Conservation (phyloP, 257 asterid species). For the Marsdenia floribunda region DNA sequence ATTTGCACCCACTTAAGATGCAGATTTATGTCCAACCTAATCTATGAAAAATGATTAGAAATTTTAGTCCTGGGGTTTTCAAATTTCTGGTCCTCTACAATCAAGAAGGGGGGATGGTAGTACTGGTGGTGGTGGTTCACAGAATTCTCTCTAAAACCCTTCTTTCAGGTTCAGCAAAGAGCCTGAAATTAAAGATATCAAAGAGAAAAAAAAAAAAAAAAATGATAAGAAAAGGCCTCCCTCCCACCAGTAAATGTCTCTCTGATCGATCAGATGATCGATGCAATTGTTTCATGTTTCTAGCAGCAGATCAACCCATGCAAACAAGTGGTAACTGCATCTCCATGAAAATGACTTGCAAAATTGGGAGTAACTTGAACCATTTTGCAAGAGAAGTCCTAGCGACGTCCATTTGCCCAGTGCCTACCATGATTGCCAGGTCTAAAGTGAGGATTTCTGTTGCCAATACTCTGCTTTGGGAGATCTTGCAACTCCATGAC, state of each 20-base stretch:
- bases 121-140: background rate
- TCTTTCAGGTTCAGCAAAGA: slow-evolving; percentile 9
- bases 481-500: slow-evolving; percentile 80
- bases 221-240: background rate
- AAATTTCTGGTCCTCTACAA: slow-evolving; percentile 13
- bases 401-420: slow-evolving; percentile 52
- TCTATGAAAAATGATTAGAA: slow-evolving; percentile 11
- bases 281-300: slow-evolving; percentile 7
- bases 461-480: slow-evolving; percentile 56
- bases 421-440: slow-evolving; percentile 58
- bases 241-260: slow-evolving; percentile 11
- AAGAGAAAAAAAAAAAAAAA: too few relatives aligned
- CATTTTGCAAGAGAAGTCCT: slow-evolving; percentile 22
- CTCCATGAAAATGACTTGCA: background rate
- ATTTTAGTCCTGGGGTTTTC: slow-evolving; percentile 10
- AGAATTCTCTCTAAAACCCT: slow-evolving; percentile 6
- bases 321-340: background rate
- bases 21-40: slow-evolving; percentile 12
- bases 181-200: slow-evolving; percentile 5
- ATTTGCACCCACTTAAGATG: slow-evolving; percentile 5
- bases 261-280: background rate
- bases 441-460: slow-evolving; percentile 48
- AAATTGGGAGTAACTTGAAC: slow-evolving; percentile 18
- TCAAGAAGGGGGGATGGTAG: background rate
- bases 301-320: slow-evolving; percentile 7